These are phyloP conservation scores for Candida chilensis DNA, from an alignment of 805 yeast genomes.

Conservation along the genomic window DNA sequence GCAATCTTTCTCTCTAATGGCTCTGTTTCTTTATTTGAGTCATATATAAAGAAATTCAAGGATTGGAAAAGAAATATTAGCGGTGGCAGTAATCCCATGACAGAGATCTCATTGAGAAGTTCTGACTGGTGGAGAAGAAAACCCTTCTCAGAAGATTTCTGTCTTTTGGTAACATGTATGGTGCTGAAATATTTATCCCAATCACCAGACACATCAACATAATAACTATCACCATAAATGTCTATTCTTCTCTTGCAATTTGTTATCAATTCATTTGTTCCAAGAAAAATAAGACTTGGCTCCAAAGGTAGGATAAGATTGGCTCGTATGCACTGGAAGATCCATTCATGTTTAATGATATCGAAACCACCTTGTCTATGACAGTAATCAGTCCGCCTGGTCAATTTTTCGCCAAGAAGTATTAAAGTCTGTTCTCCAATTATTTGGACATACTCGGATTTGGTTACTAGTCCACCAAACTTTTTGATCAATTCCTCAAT, in stretches of 20 bases:
- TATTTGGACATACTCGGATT: slow-evolving; percentile 15
- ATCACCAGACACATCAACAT: too few species aligned
- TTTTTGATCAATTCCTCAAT: slow-evolving; percentile 26
- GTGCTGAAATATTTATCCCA: too few species aligned
- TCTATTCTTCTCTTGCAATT: slow-evolving; percentile 35
- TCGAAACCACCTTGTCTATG: slow-evolving; percentile 43
- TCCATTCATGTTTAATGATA: slow-evolving; percentile 63
- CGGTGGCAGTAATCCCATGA: too few species aligned
- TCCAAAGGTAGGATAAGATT: slow-evolving; percentile 41
- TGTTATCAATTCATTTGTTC: slow-evolving; percentile 16
- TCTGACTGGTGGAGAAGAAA: too few species aligned
- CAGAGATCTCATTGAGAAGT: too few species aligned
- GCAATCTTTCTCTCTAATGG: slow-evolving; percentile 9
- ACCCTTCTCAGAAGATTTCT: too few species aligned
- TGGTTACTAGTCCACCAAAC: slow-evolving; percentile 42
- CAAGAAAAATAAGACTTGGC: slow-evolving; percentile 45
- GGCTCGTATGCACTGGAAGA: slow-evolving; percentile 50
- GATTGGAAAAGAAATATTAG: too few species aligned
- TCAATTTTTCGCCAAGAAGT: slow-evolving; percentile 17
- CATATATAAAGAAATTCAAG: too few species aligned
- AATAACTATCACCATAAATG: slow-evolving; percentile 53
- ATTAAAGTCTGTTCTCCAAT: slow-evolving; percentile 23
- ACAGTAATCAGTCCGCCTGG: slow-evolving; percentile 27
- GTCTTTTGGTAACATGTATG: too few species aligned
- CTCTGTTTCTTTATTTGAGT: too few species aligned